A percentile compares a stretch with the other conserved stretches of the same genome.
Evolutionary conservation across 1,284 basidiomycete species (phyloP).

Genomic region (Cryptococcus floricola): DNA sequence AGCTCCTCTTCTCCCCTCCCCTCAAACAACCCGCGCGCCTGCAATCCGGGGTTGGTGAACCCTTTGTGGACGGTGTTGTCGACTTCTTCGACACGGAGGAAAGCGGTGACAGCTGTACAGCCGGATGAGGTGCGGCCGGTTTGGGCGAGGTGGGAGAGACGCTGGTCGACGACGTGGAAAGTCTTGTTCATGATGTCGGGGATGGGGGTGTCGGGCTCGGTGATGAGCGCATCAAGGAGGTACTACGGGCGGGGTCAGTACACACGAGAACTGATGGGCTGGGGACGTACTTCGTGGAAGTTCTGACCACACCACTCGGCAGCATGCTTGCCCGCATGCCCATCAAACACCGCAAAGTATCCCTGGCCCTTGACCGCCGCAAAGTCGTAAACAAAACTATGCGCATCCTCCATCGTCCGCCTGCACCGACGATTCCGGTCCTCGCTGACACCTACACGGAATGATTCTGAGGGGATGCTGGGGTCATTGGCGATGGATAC

Average conservation of each 20-base stretch:
- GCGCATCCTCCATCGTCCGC: conserved; percentile 95
- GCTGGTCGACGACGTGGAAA: conserved; percentile 84
- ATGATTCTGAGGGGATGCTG: conserved; percentile 51
- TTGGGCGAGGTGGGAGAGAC: conserved; percentile 74
- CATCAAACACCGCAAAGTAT: conserved; percentile 97
- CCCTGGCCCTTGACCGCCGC: conserved; percentile 87
- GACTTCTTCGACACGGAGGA: conserved; percentile 84
- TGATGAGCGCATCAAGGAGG: conserved; percentile 49
- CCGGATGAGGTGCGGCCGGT: conserved; percentile 91
- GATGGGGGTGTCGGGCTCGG: conserved; percentile 54
- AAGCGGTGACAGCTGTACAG: conserved; percentile 96
- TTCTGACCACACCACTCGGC: conserved; percentile 98
- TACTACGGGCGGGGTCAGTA: conserved; percentile 22
- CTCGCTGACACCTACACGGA: conserved; percentile 79
- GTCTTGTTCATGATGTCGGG: conserved; percentile 90
- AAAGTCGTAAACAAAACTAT: conserved; percentile 93
- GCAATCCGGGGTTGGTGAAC: conserved; percentile 40
- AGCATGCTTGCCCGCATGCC: conserved; percentile 96
- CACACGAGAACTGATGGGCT: neutral
- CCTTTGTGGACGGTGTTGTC: conserved; percentile 31
- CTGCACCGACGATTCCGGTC: conserved; percentile 78
- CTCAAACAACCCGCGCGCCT: conserved; percentile 40
- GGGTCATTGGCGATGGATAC: neutral
- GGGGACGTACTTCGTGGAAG: conserved; percentile 74
- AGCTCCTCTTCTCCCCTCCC: conserved; percentile 47